Percentiles rank a stretch among this genome's conserved stretches.
Conservation (phyloP, 805 yeast species). For the Ogataea methylovora region DNA sequence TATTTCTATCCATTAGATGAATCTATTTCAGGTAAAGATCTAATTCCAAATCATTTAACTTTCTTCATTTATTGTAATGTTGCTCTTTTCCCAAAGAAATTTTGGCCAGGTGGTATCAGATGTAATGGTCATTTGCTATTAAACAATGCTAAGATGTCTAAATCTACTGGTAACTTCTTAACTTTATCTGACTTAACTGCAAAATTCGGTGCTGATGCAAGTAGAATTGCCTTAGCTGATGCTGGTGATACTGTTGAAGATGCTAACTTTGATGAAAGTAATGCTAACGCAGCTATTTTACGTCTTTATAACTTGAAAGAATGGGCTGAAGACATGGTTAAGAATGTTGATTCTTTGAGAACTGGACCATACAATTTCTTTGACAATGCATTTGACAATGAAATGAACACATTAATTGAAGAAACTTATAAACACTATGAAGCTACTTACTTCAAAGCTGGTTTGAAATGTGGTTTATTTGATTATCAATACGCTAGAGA, state of each 20-base stretch:
- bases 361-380: slow-evolving; percentile 59
- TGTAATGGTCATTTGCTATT: slow-evolving; percentile 92
- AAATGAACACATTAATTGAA: slow-evolving; percentile 77
- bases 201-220: slow-evolving; percentile 96
- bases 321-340: slow-evolving; percentile 82
- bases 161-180: slow-evolving; percentile 95
- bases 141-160: slow-evolving; percentile 97
- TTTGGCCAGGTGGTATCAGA: slow-evolving; percentile 94
- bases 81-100: slow-evolving; percentile 82
- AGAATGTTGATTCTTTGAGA: slow-evolving; percentile 45
- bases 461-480: slow-evolving; percentile 83
- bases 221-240: slow-evolving; percentile 96
- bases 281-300: slow-evolving; percentile 95
- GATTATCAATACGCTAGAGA: slow-evolving; percentile 95
- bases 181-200: slow-evolving; percentile 77
- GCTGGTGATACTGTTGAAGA: slow-evolving; percentile 98
- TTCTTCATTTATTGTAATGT: slow-evolving; percentile 91
- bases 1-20: slow-evolving; percentile 93
- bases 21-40: slow-evolving; percentile 91
- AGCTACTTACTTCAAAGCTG: slow-evolving; percentile 75
- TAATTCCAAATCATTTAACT: slow-evolving; percentile 94
- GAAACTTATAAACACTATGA: slow-evolving; percentile 66
- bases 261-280: slow-evolving; percentile 94
- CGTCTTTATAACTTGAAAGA: slow-evolving; percentile 88
- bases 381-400: slow-evolving; percentile 87